Base-by-base conservation (phyloP, 768 basidiomycete species). In the Chalciporus sphaerocephalus region DNA sequence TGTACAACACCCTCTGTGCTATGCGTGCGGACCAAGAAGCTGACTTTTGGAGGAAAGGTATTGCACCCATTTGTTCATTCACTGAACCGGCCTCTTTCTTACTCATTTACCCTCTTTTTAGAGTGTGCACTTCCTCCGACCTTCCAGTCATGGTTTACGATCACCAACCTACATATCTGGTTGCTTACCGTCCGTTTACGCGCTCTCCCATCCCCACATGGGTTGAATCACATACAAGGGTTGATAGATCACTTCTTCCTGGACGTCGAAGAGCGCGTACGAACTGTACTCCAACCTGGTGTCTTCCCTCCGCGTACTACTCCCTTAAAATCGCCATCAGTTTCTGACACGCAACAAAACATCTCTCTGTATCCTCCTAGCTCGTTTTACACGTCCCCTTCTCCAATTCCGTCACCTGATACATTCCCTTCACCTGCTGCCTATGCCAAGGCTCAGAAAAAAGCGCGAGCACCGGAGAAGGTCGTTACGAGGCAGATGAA, bases 71-170 rank as follows among this genome's bases (percentile, higher is more conserved):
- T 37, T 49, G 22, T 18, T 2, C 16, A 4, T 11, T 12, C 25
- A 12, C 7, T 8, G 12, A 18, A 12, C n/a, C 12, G 21, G 2
- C 36, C 40, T 42, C 23, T 50, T 15, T 2, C 25, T 47, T 42
- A 34, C 42, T 22, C 44, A 25, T 44, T 42, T 33, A 16, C 15
- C 2, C 16, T 5, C 17, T 0, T 56, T 12, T 4, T 33, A 96
- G 94, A 80, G 48, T 95, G 89, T 58, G 74, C 74, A 47, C 75
- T 97, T 6, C 92, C 94, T 9, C 86, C 85, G 11, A 96, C 95
- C 0, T 96, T 95, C 66, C 94, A 97, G 59, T 90, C 95, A 13
- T 97, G 93, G 89, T 97, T 97, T 69, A 90, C 89, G 4, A 70
- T 96, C 40, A 91, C 91, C 22, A 92, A 94, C 53, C 74, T 97